Conservation (phyloP, 257 asterid genomes). For the Nemophila menziesii region DNA sequence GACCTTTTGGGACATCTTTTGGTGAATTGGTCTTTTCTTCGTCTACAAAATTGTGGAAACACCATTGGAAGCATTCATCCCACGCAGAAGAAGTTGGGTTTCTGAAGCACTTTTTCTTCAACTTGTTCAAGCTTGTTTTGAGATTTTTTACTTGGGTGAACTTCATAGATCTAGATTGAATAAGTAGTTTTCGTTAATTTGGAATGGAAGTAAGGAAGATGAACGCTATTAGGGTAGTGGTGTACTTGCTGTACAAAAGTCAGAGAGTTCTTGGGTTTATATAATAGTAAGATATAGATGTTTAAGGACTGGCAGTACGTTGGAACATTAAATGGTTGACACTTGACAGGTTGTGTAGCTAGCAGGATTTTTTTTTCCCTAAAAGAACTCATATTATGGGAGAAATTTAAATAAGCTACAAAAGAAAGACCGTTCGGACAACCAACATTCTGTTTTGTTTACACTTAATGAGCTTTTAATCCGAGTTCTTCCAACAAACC, state of each 20-base stretch:
- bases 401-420: too few species aligned
- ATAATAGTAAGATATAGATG: too few species aligned
- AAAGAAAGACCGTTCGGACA: too few species aligned
- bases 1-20: slow-evolving; percentile 82
- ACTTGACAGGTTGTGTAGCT: slow-evolving; percentile 1
- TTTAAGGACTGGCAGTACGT: too few species aligned
- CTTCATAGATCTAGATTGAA: slow-evolving; percentile 18
- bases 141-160: slow-evolving; percentile 26
- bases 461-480: too few species aligned
- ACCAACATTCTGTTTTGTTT: too few species aligned
- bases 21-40: slow-evolving; percentile 52
- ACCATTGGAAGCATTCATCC: slow-evolving; percentile 41
- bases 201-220: background rate
- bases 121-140: slow-evolving; percentile 37
- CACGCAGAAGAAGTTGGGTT: slow-evolving; percentile 30
- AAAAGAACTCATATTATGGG: too few species aligned
- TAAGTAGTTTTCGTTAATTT: background rate
- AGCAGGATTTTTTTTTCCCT: background rate
- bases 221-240: background rate
- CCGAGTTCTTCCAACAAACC: too few species aligned
- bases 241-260: background rate
- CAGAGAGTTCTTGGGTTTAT: background rate
- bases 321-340: slow-evolving; percentile 4
- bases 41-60: slow-evolving; percentile 19
- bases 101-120: slow-evolving; percentile 27